Conservation (phyloP, 148 eudicot genomes). For the Camellia sinensis region DNA sequence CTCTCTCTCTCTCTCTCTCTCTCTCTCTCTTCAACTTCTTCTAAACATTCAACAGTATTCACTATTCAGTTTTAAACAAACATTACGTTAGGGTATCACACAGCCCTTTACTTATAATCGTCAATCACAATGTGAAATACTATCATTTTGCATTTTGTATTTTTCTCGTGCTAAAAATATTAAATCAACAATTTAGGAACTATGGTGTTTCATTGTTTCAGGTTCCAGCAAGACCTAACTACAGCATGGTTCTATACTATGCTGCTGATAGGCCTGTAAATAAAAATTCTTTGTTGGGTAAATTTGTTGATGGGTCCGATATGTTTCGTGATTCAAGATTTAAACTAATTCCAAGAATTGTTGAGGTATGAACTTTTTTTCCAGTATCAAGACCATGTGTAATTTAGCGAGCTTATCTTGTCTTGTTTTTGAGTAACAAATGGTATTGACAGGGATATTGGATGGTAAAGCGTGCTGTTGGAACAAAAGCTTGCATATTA, state of each 20-base stretch:
- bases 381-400: background rate
- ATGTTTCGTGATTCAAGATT: constrained; percentile 86
- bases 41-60: no score
- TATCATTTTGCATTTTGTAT: background rate
- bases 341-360: constrained; percentile 95
- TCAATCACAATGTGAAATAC: background rate
- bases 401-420: constrained; percentile 1
- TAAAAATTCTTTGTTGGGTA: constrained; percentile 65
- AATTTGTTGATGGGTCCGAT: constrained; percentile 81
- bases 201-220: constrained; percentile 36
- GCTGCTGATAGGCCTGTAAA: constrained; percentile 89
- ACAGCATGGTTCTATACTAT: constrained; percentile 89
- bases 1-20: no score
- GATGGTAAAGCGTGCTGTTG: constrained; percentile 99
- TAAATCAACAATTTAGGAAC: constrained; percentile 10
- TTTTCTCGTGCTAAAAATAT: background rate
- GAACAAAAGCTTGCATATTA: constrained; percentile 87
- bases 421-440: constrained; percentile 7
- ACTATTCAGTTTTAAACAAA: no score
- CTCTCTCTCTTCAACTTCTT: no score
- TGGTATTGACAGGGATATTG: constrained; percentile 75
- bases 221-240: constrained; percentile 96
- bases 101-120: no score
- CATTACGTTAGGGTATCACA: no score
- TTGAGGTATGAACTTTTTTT: constrained; percentile 50